Base-by-base conservation (phyloP, 176 grass and related monocot species). In the Oryza rufipogon region DNA sequence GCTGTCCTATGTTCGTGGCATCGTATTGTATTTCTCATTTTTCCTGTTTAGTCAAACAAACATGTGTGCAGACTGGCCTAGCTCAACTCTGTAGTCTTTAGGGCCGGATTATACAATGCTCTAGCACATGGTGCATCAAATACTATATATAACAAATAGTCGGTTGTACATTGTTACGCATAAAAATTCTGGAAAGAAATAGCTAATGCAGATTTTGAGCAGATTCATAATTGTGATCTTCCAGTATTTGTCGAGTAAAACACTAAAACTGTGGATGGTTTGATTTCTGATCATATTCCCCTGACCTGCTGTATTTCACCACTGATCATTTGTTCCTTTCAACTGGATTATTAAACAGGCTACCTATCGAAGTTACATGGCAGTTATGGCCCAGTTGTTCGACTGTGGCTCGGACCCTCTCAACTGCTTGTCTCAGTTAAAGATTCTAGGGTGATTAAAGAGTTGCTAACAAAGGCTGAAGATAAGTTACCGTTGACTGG, bases 401-500 rank as follows among this genome's bases (percentile, higher is more conserved):
- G 91, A 76, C 65, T 99, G 73, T 99, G 97, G 97, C 52, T 91
- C 32, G 91, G 93, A 79, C 93, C 97, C 6, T 90, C 90, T 81
- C 89, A 99, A 79, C 88, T 99, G 81, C 92, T 99, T 72, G 91
- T 99, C 10, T 99, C 97, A 60, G 84, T 99, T 78, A 92, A 91
- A 89, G 93, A 99, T 76, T 75, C 78, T 44, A 73, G 32, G 16
- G 75, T 99, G 49, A 89, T 96, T 64, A 99, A 91, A 81, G 90
- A 96, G 82, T 75, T 94, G 78, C 81, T 96, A 49, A 48, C 81
- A 90, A 92, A 96, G 85, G 91, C 93, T 85, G 78, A 99, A 70
- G 97, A 99, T 88, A 96, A 96, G 82, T 88, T 96, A 48, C 89
- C 91, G 41, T 76, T 92, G 85, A 94, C 88, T 76, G 97, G 78